phyloP scores from a whole-genome alignment of 257 asterid species.

The Nicotiana otophora region DNA sequence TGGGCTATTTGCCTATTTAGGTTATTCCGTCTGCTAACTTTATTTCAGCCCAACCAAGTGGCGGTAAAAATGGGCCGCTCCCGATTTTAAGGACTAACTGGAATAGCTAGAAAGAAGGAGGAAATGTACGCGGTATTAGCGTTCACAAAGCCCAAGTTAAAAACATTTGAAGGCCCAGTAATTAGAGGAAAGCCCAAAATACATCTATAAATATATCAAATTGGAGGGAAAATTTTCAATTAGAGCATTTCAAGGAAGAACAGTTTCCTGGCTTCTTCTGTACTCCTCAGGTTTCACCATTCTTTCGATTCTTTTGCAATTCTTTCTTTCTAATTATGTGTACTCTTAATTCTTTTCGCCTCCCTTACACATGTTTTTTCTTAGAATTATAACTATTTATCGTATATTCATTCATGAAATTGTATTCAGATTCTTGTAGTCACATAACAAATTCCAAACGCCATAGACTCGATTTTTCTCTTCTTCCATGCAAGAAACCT shows the following conservation, averaged over 20 bases:
- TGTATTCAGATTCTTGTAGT: slow-evolving; percentile 43
- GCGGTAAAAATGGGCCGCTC: too few relatives aligned
- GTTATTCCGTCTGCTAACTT: too few relatives aligned
- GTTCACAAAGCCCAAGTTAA: not conserved
- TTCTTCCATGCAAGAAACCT: slow-evolving; percentile 31
- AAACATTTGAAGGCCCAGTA: not conserved
- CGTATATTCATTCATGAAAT: slow-evolving; percentile 28
- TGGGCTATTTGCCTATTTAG: too few relatives aligned
- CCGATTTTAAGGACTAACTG: too few relatives aligned
- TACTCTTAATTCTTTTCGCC: not conserved
- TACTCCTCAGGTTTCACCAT: not conserved
- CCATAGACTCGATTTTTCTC: slow-evolving; percentile 19
- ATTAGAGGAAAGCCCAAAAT: not conserved
- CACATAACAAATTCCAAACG: slow-evolving; percentile 30
- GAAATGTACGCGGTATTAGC: too few relatives aligned
- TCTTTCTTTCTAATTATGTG: not conserved
- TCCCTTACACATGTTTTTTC: not conserved
- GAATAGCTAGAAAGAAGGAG: too few relatives aligned
- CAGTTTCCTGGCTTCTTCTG: not conserved
- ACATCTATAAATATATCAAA: not conserved
- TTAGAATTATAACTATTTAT: not conserved
- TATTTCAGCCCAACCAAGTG: too few relatives aligned
- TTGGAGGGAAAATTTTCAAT: slow-evolving; percentile 50
- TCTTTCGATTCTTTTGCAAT: slow-evolving; percentile 11
- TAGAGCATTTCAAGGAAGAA: not conserved